Percentiles rank a stretch among this genome's conserved stretches.
phyloP scores from a whole-genome alignment of 169 alveolate genomes.

The Eimeria necatrix region DNA sequence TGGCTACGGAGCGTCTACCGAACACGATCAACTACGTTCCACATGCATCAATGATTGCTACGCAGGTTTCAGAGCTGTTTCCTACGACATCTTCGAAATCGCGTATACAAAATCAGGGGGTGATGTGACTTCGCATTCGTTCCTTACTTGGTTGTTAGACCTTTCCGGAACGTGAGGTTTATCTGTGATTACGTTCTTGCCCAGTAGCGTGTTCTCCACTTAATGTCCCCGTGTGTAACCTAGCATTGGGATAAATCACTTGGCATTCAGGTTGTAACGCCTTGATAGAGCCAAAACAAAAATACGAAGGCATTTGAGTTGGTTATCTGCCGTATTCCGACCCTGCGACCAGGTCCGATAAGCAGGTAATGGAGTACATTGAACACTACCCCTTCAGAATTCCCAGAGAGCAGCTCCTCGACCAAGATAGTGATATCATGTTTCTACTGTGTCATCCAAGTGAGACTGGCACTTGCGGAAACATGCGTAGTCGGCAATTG shows the following conservation, averaged over 20 bases:
- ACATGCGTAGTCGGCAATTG: not conserved
- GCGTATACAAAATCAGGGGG: slow-evolving; percentile 64
- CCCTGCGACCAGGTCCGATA: slow-evolving; percentile 65
- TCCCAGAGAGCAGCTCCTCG: slow-evolving; percentile 50
- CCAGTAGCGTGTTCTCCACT: not conserved
- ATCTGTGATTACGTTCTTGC: not conserved
- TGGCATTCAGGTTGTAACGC: no score
- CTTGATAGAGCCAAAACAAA: not conserved
- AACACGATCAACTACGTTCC: not conserved
- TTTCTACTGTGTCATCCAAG: slow-evolving; percentile 72
- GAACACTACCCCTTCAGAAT: slow-evolving; percentile 73
- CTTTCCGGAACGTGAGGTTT: slow-evolving; percentile 58
- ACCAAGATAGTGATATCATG: slow-evolving; percentile 70
- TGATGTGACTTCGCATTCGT: slow-evolving; percentile 57
- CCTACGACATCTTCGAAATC: slow-evolving; percentile 39
- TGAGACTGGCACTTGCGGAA: not conserved
- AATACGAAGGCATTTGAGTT: not conserved
- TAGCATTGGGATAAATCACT: not conserved
- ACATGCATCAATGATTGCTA: not conserved
- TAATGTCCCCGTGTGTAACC: not conserved
- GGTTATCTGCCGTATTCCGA: not conserved
- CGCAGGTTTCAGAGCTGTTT: slow-evolving; percentile 48
- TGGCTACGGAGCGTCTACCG: no score
- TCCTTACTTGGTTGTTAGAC: slow-evolving; percentile 57
- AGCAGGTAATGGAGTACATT: slow-evolving; percentile 75